Evolutionary conservation across 2,329 filamentous ascomycete genomes (phyloP).

Genomic region (Fusarium subglutinans): DNA sequence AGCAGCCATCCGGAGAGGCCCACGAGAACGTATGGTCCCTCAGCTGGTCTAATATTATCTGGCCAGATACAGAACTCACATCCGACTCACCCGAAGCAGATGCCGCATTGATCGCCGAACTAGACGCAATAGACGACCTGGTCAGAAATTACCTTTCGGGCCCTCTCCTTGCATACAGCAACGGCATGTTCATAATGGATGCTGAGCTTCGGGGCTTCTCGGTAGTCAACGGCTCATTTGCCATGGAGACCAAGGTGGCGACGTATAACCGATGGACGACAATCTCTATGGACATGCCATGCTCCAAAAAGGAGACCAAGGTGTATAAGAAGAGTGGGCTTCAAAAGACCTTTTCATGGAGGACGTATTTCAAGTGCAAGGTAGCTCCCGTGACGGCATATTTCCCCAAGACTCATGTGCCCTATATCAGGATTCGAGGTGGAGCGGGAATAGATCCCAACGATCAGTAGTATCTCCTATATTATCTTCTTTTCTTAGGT

Average conservation of each 20-base stretch:
- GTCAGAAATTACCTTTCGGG: not conserved
- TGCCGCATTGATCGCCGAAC: not conserved
- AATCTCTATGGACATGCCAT: not conserved
- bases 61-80: not conserved
- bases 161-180: not conserved
- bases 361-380: not conserved
- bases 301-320: not conserved
- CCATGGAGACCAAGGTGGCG: not conserved
- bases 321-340: not conserved
- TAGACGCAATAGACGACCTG: not conserved
- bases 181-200: not conserved
- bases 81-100: not conserved
- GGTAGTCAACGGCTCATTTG: not conserved
- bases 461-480: not conserved
- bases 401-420: not conserved
- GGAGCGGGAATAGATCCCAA: not conserved
- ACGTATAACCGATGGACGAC: not conserved
- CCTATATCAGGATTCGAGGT: not conserved
- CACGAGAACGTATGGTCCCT: not conserved
- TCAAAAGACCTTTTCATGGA: not conserved
- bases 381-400: not conserved
- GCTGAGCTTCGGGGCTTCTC: not conserved
- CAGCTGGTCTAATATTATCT: not conserved
- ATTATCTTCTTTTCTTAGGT: fast-evolving
- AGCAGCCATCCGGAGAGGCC: not conserved